phyloP scores from a whole-genome alignment of 768 basidiomycete genomes.

The Multifurca ochricompacta region DNA sequence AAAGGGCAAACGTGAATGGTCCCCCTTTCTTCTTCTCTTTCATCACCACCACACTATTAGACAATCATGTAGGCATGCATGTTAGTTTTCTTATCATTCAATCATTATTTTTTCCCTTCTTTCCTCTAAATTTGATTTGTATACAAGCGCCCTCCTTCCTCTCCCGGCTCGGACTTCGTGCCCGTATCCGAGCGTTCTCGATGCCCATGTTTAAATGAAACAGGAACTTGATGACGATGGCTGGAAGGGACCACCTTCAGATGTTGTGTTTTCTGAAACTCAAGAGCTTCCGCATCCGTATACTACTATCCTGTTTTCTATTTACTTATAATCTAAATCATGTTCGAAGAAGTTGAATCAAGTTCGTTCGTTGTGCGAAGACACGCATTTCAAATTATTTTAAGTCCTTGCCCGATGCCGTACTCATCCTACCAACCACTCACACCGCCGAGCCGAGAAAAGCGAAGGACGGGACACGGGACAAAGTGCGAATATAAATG shows the following conservation, averaged over 20 bases:
- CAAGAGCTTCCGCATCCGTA: too few relatives aligned
- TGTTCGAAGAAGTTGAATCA: too few relatives aligned
- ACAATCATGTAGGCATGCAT: slow-evolving; percentile 3
- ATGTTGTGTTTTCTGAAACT: too few relatives aligned
- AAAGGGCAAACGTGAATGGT: not conserved
- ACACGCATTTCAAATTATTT: not conserved
- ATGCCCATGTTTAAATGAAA: too few relatives aligned
- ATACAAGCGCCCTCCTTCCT: not conserved
- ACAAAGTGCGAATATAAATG: not conserved
- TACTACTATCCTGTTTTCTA: too few relatives aligned
- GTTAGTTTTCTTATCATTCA: not conserved
- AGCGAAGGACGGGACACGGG: not conserved
- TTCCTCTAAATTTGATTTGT: too few relatives aligned
- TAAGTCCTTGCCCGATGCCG: not conserved
- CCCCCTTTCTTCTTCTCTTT: not conserved
- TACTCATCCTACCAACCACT: not conserved
- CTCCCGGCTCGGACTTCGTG: not conserved
- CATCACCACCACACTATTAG: slow-evolving; percentile 4
- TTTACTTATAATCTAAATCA: too few relatives aligned
- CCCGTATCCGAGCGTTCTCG: too few relatives aligned
- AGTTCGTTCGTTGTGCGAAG: too few relatives aligned
- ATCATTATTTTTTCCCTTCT: not conserved
- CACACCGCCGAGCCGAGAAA: not conserved
- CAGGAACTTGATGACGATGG: too few relatives aligned
- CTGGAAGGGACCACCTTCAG: too few relatives aligned